phyloP scores from a whole-genome alignment of 192 early-diverging fungal genomes.

The Gryganskiella cystojenkinii region DNA sequence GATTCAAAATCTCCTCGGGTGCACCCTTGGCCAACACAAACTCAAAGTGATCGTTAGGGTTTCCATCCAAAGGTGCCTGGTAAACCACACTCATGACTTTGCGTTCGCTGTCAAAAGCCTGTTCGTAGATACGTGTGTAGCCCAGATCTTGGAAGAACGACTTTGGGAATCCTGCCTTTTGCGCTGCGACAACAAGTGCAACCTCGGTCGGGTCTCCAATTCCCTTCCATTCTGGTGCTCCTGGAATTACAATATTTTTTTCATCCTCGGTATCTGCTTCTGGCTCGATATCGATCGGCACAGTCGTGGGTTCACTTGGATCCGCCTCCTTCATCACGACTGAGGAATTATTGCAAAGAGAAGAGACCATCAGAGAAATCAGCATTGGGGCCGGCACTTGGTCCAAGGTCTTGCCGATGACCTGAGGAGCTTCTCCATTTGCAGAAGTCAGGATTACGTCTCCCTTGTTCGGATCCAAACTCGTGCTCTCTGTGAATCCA shows the following conservation, averaged over 20 bases:
- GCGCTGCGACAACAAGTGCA: conserved; percentile 84
- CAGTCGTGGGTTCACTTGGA: conserved; percentile 58
- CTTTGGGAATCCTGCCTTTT: conserved; percentile 81
- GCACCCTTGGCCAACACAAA: conserved; percentile 90
- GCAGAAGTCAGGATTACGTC: conserved; percentile 35
- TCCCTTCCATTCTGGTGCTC: conserved; percentile 66
- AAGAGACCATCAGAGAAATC: conserved; percentile 72
- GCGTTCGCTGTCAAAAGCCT: conserved; percentile 92
- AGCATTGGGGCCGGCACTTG: conserved; percentile 61
- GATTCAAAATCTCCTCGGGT: conserved; percentile 84
- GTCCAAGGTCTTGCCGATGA: conserved; percentile 56
- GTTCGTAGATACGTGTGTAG: conserved; percentile 75
- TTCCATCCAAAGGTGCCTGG: conserved; percentile 42
- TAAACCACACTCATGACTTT: conserved; percentile 94
- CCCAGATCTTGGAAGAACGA: conserved; percentile 66
- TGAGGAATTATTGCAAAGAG: conserved; percentile 88
- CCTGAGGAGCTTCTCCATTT: conserved; percentile 22
- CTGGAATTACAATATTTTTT: conserved; percentile 43
- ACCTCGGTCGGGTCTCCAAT: conserved; percentile 96
- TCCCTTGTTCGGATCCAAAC: conserved; percentile 60
- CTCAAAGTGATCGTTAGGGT: conserved; percentile 34
- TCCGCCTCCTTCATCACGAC: conserved; percentile 70
- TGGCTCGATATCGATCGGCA: not conserved
- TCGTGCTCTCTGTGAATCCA: conserved; percentile 68
- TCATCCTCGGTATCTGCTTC: conserved; percentile 36